phyloP scores from a whole-genome alignment of 1,284 basidiomycete species.

The Ganoderma boninense region DNA sequence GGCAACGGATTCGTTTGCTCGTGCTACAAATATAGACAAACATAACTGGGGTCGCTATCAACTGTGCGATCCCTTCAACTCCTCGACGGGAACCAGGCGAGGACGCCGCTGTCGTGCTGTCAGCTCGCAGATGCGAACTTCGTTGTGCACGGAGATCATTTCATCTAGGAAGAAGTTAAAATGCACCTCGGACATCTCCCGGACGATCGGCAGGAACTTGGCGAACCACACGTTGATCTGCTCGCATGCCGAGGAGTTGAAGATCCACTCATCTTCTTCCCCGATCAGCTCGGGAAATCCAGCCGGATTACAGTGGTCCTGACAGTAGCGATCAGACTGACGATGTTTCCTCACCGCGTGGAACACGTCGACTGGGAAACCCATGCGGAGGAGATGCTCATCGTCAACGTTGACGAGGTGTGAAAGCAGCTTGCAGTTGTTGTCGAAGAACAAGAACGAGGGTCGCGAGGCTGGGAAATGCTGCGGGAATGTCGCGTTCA shows the following conservation, averaged over 20 bases:
- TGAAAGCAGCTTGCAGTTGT: conserved; percentile 37
- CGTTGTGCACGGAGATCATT: conserved; percentile 37
- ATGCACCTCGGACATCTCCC: conserved; percentile 37
- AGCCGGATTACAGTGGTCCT: conserved; percentile 43
- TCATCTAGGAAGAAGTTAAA: no score
- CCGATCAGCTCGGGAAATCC: conserved; percentile 37
- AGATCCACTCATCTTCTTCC: conserved; percentile 38
- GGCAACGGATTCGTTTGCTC: no score
- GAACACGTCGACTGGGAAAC: conserved; percentile 44
- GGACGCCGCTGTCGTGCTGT: neutral
- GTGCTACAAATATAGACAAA: no score
- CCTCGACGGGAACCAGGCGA: neutral
- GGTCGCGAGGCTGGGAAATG: neutral
- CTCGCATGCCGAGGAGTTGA: conserved; percentile 40
- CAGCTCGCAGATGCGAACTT: neutral
- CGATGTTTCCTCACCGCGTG: conserved; percentile 46
- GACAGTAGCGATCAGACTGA: conserved; percentile 38
- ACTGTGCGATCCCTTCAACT: no score
- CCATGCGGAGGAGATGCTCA: conserved; percentile 12
- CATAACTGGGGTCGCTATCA: no score
- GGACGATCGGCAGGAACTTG: conserved; percentile 43
- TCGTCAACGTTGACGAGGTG: conserved; percentile 9
- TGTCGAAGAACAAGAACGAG: conserved; percentile 40
- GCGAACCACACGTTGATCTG: conserved; percentile 29
- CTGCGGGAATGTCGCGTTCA: neutral